phyloP scores from a whole-genome alignment of 495 filamentous ascomycete genomes.

The Tuber brumale region DNA sequence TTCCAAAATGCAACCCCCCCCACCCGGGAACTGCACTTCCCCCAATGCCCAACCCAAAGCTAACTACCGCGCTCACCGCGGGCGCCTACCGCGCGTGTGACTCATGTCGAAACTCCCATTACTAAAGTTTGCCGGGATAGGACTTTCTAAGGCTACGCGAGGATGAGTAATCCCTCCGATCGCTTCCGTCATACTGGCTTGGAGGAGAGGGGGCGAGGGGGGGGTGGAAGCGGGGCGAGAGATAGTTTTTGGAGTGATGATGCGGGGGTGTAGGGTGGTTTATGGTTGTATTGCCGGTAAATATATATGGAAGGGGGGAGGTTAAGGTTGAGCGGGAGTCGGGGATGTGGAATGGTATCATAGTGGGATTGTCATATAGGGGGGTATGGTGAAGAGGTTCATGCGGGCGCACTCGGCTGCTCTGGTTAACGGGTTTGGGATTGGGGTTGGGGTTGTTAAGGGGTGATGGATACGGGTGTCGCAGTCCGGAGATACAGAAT shows the following conservation, averaged over 20 bases:
- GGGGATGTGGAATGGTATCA: neutral
- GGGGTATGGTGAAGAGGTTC: neutral
- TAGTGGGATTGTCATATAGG: neutral
- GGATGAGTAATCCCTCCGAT: neutral
- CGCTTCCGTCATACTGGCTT: neutral
- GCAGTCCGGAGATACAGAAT: neutral
- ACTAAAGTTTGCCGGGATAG: neutral
- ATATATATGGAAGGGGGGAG: neutral
- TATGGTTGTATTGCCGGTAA: neutral
- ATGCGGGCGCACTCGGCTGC: neutral
- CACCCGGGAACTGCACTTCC: neutral
- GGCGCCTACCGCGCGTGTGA: conserved; percentile 1
- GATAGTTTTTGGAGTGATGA: neutral
- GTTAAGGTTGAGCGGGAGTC: neutral
- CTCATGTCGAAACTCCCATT: neutral
- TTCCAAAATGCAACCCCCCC: neutral
- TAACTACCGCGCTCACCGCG: neutral
- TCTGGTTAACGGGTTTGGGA: neutral
- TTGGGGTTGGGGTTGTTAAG: too few species aligned
- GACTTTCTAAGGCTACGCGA: neutral
- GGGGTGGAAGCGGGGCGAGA: neutral
- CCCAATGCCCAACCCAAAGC: neutral
- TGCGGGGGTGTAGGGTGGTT: neutral
- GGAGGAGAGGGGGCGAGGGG: neutral
- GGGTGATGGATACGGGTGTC: neutral